Conservation (phyloP, 164 flowering plant genomes). For the Chloranthus sessilifolius region DNA sequence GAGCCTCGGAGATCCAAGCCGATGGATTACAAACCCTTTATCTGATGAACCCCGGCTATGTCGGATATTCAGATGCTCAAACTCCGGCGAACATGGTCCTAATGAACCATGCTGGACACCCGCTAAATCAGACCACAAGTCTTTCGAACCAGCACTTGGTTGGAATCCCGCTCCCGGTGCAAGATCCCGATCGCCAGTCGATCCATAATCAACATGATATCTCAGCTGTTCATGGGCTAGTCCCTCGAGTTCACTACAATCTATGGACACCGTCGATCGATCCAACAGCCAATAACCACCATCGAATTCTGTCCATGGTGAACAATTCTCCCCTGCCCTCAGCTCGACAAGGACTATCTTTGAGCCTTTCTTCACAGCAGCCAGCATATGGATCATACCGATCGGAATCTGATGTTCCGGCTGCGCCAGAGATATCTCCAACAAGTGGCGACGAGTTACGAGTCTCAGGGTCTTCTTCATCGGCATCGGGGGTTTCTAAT, state of each 20-base stretch:
- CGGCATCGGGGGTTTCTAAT: constrained; percentile 60
- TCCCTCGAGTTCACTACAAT: constrained; percentile 56
- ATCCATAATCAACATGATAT: constrained; percentile 29
- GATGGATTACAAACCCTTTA: constrained; percentile 82
- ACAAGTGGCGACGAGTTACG: constrained; percentile 32
- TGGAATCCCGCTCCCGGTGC: constrained; percentile 48
- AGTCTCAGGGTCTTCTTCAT: constrained; percentile 42
- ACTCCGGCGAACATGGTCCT: constrained; percentile 42
- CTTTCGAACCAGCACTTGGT: constrained; percentile 44
- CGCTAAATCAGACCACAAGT: constrained; percentile 15
- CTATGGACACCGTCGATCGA: constrained; percentile 30
- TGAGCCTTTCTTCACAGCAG: constrained; percentile 83
- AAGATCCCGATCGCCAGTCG: constrained; percentile 21
- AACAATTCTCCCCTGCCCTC: constrained; percentile 16
- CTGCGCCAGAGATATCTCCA: constrained; percentile 28
- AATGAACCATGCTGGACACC: constrained; percentile 34
- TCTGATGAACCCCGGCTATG: constrained; percentile 84
- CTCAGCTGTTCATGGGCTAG: constrained; percentile 44
- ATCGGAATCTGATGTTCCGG: constrained; percentile 18
- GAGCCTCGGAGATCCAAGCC: constrained; percentile 68
- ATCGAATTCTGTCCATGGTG: constrained; percentile 10
- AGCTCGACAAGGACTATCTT: constrained; percentile 50
- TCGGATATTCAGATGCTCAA: constrained; percentile 52
- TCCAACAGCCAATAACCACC: constrained; percentile 22
- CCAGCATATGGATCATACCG: constrained; percentile 27